Percentiles rank a stretch among this genome's conserved stretches.
Evolutionary conservation across 1,139 yeast genomes (phyloP).

Genomic region (Blastobotrys serpentis): DNA sequence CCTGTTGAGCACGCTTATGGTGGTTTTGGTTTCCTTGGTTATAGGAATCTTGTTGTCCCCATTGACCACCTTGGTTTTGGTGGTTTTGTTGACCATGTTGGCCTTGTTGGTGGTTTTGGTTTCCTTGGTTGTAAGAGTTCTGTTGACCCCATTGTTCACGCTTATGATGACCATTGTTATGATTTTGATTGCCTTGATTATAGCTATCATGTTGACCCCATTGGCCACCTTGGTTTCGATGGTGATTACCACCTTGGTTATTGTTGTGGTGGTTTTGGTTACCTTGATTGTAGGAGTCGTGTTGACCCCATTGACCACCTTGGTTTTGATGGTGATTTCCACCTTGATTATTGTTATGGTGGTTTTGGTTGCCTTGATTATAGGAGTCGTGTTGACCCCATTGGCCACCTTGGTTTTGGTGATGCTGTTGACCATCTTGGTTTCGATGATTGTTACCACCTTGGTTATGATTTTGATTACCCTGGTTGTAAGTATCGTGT

Average conservation of each 20-base stretch:
- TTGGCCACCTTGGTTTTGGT: slow-evolving; percentile 1
- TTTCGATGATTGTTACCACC: neutral
- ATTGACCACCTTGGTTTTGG: slow-evolving; percentile 2
- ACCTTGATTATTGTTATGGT: neutral
- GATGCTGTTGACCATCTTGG: neutral
- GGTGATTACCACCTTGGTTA: neutral
- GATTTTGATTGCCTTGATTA: neutral
- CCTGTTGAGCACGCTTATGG: neutral
- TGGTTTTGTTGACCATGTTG: neutral
- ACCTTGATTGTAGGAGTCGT: neutral
- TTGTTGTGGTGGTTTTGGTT: slow-evolving; percentile 1
- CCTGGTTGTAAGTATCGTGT: neutral
- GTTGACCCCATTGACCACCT: slow-evolving; percentile 3
- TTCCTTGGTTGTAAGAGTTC: neutral
- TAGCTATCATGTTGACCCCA: neutral
- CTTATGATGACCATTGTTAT: neutral
- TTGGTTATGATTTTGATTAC: neutral
- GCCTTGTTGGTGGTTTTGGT: neutral
- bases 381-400: slow-evolving; percentile 1
- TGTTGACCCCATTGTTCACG: neutral
- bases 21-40: slow-evolving; percentile 1
- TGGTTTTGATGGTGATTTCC: neutral
- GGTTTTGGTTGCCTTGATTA: neutral
- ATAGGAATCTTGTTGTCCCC: neutral
- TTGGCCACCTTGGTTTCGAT: neutral